Evolutionary conservation across 169 alveolate species (phyloP), one percentile per base, ranked within the genome.

Genomic region (Plasmodium chabaudi): DNA sequence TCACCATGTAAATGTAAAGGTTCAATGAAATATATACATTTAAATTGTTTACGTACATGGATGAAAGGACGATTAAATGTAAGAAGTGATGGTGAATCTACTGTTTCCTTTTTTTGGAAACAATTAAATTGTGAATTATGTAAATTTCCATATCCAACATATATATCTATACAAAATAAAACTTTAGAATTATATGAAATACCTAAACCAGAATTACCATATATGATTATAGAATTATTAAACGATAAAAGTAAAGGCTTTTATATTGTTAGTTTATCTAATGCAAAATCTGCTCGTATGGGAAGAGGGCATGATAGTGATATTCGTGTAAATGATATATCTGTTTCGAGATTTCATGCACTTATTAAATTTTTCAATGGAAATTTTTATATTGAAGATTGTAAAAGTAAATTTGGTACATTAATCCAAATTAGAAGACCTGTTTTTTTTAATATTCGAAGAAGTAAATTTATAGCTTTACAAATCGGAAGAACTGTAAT

Each of bases 1-100:
- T 92, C 97, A 9, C 99, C 99, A 1, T 99, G 99, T 74, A 96
- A 95, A 59, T 99, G 99, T 88, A 94, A 94, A 74, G 99, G 99
- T 1, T 96, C 99, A 10, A 95, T 97, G 98, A 95, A 95, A 71
- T 97, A 93, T 88, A 98, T 97, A 5, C 99, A 98, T 88, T 94
- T 97, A 71, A 92, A 94, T 19, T 98, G 99, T 79, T 93, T 98
- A 61, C 87, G 98, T 53, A 94, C 97, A 56, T 97, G 99, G 99
- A 91, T 98, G 72, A 95, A 95, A 63, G 97, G 97, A 46, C 86
- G 96, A 68, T 82, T 95, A 59, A 94, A 92, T 51, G 93, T 94
- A 15, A 88, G 93, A 60, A 90, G 87, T 59, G 94, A 82, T 55
- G 44, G 13, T 51, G 42, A 34, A 4, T 75, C 88, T 47, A 92